A percentile compares a stretch with the other conserved stretches of the same genome.
These are phyloP conservation scores for Xylogone sp. DNA, from an alignment of 2,329 filamentous ascomycete genomes.

Conservation along the genomic window DNA sequence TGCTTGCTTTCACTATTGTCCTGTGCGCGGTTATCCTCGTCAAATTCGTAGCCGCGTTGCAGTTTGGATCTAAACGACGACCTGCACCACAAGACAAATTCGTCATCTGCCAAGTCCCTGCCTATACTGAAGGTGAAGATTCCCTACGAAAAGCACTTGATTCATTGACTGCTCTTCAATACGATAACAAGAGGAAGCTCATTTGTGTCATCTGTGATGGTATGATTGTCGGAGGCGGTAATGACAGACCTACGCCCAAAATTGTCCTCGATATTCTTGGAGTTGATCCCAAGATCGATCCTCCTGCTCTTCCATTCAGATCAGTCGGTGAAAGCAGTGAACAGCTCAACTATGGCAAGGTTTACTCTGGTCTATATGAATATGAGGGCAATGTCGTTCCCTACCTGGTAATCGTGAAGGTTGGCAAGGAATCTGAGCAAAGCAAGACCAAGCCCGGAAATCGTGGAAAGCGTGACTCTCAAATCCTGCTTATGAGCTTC, in stretches of 20 bases:
- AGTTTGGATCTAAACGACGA: constrained; percentile 86
- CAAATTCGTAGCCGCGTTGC: constrained; percentile 91
- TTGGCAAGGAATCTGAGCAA: constrained; percentile 95
- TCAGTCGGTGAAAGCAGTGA: constrained; percentile 85
- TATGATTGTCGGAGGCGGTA: constrained; percentile 93
- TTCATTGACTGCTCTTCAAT: constrained; percentile 88
- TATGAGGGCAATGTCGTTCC: constrained; percentile 97
- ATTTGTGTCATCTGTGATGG: constrained; percentile 96
- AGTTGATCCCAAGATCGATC: constrained; percentile 94
- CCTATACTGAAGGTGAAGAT: constrained; percentile 97
- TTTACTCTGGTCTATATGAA: constrained; percentile 97
- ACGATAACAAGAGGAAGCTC: constrained; percentile 97
- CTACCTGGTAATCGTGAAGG: constrained; percentile 93
- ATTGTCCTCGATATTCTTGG: constrained; percentile 97
- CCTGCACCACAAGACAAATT: constrained; percentile 96
- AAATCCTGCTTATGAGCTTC: constrained; percentile 94
- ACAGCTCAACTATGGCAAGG: constrained; percentile 96
- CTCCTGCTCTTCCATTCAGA: constrained; percentile 89
- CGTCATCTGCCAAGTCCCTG: constrained; percentile 95
- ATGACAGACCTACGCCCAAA: constrained; percentile 94
- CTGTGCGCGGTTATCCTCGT: constrained; percentile 74
- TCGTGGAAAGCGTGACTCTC: constrained; percentile 96
- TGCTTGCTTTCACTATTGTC: constrained; percentile 82
- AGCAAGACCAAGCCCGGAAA: constrained; percentile 90
- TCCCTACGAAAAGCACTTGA: constrained; percentile 89